Evolutionary conservation across 2,329 filamentous ascomycete species (phyloP), one percentile per base, ranked within the genome.

Genomic region (Periconia digitata): DNA sequence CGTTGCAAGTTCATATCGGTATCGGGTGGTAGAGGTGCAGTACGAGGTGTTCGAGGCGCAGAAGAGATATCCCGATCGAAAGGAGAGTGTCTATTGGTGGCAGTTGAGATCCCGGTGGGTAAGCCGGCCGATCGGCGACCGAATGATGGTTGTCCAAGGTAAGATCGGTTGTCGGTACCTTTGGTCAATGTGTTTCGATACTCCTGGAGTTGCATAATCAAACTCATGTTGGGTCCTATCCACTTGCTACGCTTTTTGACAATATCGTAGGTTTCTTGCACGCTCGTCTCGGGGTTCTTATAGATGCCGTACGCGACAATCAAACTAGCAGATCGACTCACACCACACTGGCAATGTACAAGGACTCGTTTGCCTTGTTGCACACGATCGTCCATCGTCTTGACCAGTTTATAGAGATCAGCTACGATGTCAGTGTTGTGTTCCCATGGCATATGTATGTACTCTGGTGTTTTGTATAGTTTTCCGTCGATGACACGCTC

Each of bases 181-280:
- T 66, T 64, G n/a, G 71, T 47, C 37, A 69, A 78, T 73, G 62
- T 80, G 66, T 56, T 81, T 71, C 53, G 79, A 65, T 92, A 92
- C 63, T 92, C 89, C 67, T 92, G 89, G 40, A 95, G 75, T 58
- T 90, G 91, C 78, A 94, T 94, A 79, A 95, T 91, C 57, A 95
- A 78, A 58, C 89, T 89, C 90, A 95, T 95, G 70, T 95, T 95
- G 0, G 89, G 89, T 49, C 89, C 91, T 59, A 95, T 92, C 89
- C 90, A 95, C 63, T 81, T 84, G 70, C 89, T 94, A 72, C 87
- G 87, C 45, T 83, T 80, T 72, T 95, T 90, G 2, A 90, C 89
- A 2, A 85, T 81, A 65, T 90, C 85, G 66, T 94, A 94, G 2
- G 89, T 88, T 66, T 92, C 88, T 63, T 92, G 91, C 44, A 92